Evolutionary conservation across 768 basidiomycete species (phyloP), one percentile per base, ranked within the genome.

Genomic region (Dioszegia hungarica): DNA sequence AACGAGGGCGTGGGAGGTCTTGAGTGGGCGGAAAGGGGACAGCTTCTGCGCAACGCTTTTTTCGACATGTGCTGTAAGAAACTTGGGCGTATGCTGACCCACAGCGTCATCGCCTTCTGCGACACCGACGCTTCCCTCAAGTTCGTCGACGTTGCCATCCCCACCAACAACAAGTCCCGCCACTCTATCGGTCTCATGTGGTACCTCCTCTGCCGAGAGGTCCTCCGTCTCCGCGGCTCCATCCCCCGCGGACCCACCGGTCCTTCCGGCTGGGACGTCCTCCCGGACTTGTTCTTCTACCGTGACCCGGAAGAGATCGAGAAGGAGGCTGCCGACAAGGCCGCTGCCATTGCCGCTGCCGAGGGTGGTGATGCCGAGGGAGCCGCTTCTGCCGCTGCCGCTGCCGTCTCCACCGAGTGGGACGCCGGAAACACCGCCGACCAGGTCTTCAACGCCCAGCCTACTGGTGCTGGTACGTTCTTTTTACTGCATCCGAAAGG

Each of bases 271-370:
- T 99, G 95, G 95, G 89, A 86, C 77, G 88, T 95, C 78, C 95
- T 98, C 90, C 91, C 93, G 65, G 93, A 94, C 79, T 88, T 94
- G 87, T 93, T 93, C 87, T 92, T 97, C 86, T 98, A 98, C 85
- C 89, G 94, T 73, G 94, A 97, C 80, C 92, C 94, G 60, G 93
- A 99, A 77, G 95, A 99, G 79, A 89, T 97, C 68, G 93, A 97
- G 85, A 90, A 88, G 80, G 94, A 97, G 80, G 89, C 91, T 75
- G 86, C 89, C 49, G 77, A 76, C 74, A 93, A 91, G 76, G 90
- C 86, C 62, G 90, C 90, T 69, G 93, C 87, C 62, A 89, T 89
- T 68, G 92, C 92, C 79, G 79, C 80, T 49, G 73, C 76, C 45
- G 84, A 83, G 48, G 84, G 82, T 62, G 82, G 81, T 52, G 77